phyloP scores from a whole-genome alignment of 208 protist genomes.

The Herpetomonas samuelpessoai region DNA sequence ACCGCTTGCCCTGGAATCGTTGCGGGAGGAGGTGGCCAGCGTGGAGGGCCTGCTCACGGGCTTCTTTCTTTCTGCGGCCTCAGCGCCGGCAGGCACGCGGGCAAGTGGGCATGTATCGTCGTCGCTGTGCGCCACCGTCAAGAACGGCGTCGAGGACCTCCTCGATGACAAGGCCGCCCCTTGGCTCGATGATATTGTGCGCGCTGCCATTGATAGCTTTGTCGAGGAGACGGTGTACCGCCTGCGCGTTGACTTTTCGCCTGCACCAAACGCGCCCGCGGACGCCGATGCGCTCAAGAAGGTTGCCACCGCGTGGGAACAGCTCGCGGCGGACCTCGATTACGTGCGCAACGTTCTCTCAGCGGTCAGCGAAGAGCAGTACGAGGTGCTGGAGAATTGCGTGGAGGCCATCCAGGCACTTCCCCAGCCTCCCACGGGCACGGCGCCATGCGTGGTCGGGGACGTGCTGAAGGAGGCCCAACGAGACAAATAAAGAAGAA shows the following conservation, averaged over 20 bases:
- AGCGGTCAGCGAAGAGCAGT: constrained; percentile 72
- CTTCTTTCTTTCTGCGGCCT: constrained; percentile 8
- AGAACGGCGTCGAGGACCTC: constrained; percentile 30
- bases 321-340: constrained; percentile 61
- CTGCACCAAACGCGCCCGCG: neutral
- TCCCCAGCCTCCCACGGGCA: constrained; percentile 7
- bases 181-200: constrained; percentile 70
- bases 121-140: neutral
- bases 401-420: constrained; percentile 37
- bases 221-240: constrained; percentile 48
- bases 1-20: constrained; percentile 61
- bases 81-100: constrained; percentile 4
- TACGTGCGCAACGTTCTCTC: constrained; percentile 74
- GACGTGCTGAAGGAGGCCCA: too few species aligned
- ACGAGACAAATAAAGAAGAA: too few species aligned
- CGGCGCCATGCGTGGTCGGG: neutral
- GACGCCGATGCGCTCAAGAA: neutral
- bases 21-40: constrained; percentile 23
- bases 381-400: constrained; percentile 40
- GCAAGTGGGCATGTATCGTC: neutral
- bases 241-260: constrained; percentile 32
- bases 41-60: neutral
- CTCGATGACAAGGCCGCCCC: constrained; percentile 53
- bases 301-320: constrained; percentile 21
- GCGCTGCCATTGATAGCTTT: constrained; percentile 43